Percentiles rank a stretch among this genome's conserved stretches.
These are phyloP conservation scores for Fimicolochytrium jonesii DNA, from an alignment of 192 early-diverging fungal species.

Conservation along the genomic window DNA sequence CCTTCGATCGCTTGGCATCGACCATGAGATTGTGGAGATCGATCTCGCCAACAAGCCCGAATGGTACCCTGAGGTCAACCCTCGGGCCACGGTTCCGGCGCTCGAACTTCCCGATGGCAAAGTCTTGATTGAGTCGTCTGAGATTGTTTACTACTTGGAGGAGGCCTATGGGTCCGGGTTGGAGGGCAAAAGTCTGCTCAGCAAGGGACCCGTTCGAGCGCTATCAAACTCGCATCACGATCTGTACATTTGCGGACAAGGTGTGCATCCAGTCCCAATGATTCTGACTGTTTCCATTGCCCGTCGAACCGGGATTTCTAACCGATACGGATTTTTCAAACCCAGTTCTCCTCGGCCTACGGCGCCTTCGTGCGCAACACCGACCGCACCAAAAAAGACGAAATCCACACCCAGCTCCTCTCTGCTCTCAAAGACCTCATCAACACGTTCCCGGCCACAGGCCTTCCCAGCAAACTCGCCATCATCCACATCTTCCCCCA, in stretches of 20 bases:
- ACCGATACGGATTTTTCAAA: too few species aligned
- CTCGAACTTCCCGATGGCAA: neutral
- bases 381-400: neutral
- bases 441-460: neutral
- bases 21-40: neutral
- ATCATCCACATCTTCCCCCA: neutral
- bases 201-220: neutral
- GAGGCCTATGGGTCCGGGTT: too few species aligned
- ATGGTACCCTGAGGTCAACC: neutral
- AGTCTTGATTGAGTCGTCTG: neutral
- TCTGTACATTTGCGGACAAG: neutral
- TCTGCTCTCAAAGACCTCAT: neutral
- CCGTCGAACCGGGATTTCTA: too few species aligned
- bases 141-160: neutral
- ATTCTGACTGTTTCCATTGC: too few species aligned
- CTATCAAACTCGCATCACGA: neutral
- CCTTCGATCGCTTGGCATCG: neutral
- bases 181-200: too few species aligned
- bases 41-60: neutral
- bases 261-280: neutral
- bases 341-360: neutral
- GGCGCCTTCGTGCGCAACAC: neutral
- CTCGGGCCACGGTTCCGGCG: neutral
- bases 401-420: neutral
- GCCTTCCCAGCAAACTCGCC: neutral